Percentiles rank a stretch among this genome's conserved stretches.
phyloP scores from a whole-genome alignment of 2,329 filamentous ascomycete species.

The Delphinella strobiligena region DNA sequence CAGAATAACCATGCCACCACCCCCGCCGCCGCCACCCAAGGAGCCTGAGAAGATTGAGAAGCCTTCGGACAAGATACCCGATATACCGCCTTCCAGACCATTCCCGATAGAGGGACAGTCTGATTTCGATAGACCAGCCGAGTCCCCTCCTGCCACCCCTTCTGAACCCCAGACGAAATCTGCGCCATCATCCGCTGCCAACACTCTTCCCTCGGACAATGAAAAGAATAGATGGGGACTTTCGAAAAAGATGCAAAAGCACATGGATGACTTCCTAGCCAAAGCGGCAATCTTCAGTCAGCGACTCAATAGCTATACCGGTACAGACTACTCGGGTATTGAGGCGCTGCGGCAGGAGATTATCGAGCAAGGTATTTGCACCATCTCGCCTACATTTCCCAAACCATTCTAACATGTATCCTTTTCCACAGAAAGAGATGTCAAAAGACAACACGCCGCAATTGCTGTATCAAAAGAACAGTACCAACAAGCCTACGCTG shows the following conservation, averaged over 20 bases:
- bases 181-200: slow-evolving; percentile 2
- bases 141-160: not conserved
- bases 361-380: slow-evolving; percentile 43
- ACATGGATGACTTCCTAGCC: slow-evolving; percentile 84
- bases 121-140: too few relatives aligned
- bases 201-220: slow-evolving; percentile 39
- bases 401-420: slow-evolving; percentile 5
- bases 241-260: slow-evolving; percentile 49
- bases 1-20: too few relatives aligned
- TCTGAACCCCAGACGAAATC: not conserved
- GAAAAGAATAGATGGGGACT: slow-evolving; percentile 43
- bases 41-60: too few relatives aligned
- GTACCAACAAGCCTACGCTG: slow-evolving; percentile 74
- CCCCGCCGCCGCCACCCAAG: too few relatives aligned
- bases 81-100: too few relatives aligned
- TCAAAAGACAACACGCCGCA: slow-evolving; percentile 47
- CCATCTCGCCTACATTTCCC: not conserved
- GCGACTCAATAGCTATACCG: slow-evolving; percentile 85
- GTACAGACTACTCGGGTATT: slow-evolving; percentile 74
- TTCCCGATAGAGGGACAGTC: too few relatives aligned
- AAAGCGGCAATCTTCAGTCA: slow-evolving; percentile 77
- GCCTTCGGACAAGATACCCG: too few relatives aligned
- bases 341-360: slow-evolving; percentile 75
- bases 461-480: slow-evolving; percentile 61
- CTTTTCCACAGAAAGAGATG: slow-evolving; percentile 35